phyloP scores from a whole-genome alignment of 768 basidiomycete genomes.

The Pluteus cervinus region DNA sequence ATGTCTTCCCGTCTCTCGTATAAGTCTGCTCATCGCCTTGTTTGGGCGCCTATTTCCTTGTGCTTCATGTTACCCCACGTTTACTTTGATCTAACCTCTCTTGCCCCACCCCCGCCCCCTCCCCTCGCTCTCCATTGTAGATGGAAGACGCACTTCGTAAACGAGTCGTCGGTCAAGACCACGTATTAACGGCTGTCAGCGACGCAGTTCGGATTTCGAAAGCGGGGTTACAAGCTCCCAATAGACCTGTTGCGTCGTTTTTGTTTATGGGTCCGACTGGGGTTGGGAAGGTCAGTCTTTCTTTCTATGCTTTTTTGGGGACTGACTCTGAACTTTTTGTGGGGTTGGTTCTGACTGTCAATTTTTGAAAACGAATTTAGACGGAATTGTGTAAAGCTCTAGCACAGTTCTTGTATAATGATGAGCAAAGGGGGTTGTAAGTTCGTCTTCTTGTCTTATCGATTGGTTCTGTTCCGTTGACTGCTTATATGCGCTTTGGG shows the following conservation, averaged over 20 bases:
- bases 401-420: constrained; percentile 84
- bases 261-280: constrained; percentile 87
- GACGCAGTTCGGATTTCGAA: constrained; percentile 92
- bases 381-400: constrained; percentile 88
- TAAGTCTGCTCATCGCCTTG: no score
- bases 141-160: constrained; percentile 79
- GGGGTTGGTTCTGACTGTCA: neutral
- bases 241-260: constrained; percentile 89
- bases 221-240: constrained; percentile 84
- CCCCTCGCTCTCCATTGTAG: no score
- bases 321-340: no score
- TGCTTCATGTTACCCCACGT: no score
- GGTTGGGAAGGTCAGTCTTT: constrained; percentile 61
- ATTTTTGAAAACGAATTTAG: constrained; percentile 26
- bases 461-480: neutral
- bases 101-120: no score
- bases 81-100: no score
- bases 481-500: neutral
- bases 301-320: neutral
- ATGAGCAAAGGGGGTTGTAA: constrained; percentile 80
- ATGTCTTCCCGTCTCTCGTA: neutral
- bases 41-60: no score
- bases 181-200: constrained; percentile 78
- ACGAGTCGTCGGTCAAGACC: constrained; percentile 87
- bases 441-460: constrained; percentile 18